Base-by-base conservation (phyloP, 345 rosid genomes). In the Eucalyptus regnans region DNA sequence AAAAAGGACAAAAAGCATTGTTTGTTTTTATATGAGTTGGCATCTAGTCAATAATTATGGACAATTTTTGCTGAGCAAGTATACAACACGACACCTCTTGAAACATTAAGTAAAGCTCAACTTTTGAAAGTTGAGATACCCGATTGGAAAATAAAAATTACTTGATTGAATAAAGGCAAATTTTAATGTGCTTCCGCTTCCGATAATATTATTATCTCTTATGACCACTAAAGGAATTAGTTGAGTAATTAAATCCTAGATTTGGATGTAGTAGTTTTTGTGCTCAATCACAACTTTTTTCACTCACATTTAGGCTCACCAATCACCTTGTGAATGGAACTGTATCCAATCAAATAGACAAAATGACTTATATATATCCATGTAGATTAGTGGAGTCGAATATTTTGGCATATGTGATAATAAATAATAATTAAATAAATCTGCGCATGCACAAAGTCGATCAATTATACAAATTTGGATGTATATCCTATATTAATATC, bases 361-460 rank as follows among this genome's bases (percentile, higher is more conserved):
- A 68, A 33, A 41, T 1, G 44, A 68, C 7, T 33, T 43, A 6
- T 43, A 43, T 43, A 27, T 58, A 27, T 58, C 13, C 13, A 25
- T 27, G n/a, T 25, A 60, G 12, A 10, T 11, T 60, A 60, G 14
- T 60, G 1, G 15, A 68, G 44, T 68, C 22, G 6, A 68, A 4
- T 31, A 37, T 68, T 9, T 68, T 4, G 44, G 9, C 11, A 68
- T 17, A 17, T 33, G 12, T 68, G 3, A 68, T 33, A 5, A 33
- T 2, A 68, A 33, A 17, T 33, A 33, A 68, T 17, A 68, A 33
- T 17, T 9, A 17, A 66, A 68, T 68, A 68, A 68, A 68, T 33
- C 7, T 33, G 0, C 0, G 12, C 12, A 68, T 3, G 23, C 22
- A 18, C 2, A 33, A 68, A 68, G 18, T 33, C 0, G 25, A 33